Base-by-base conservation (phyloP, 2,329 filamentous ascomycete genomes). In the Aspergillus chevalieri region DNA sequence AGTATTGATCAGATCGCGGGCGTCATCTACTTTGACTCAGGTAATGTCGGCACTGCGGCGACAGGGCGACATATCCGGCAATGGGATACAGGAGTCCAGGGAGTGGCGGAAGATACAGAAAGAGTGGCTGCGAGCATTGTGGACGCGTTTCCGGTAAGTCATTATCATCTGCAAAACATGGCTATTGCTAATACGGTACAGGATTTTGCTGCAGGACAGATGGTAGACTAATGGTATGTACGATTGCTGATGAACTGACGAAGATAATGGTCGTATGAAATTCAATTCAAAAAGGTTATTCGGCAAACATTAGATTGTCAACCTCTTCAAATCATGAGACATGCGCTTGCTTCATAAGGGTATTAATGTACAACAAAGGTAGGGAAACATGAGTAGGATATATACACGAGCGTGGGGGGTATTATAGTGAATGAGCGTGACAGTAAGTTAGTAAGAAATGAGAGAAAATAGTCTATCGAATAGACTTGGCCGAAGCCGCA, bases 1-100 rank as follows among this genome's bases (percentile, higher is more conserved):
- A 84, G 86, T 50, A 97, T 98, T 62, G 92, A 98, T 70, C 93
- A 98, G 74, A 91, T 98, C 50, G 88, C 90, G 49, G 80, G 86
- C 12, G 74, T 91, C 9, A 91, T 98, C 52, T 90, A 84, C 74
- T 98, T 98, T 65, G 88, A 93, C 33, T 69, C 76, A 71, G 63
- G 85, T 65, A 83, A 83, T 62, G 82, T 82, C 49, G 87, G 82
- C 47, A 87, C 82, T 51, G 79, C 81, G n/a, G 77, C 82, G 24
- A 81, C 84, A 2, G 85, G 82, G 51, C 82, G 80, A 66, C 85
- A 90, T 70, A 79, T 95, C 68, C 81, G 88, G 43, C 81, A 85
- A 60, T 97, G 92, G 92, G 92, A 97, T 69, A 78, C 81, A 28
- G 94, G 94, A 59, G 89, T 97, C 17, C 85, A 92, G 66, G 84